Evolutionary conservation across 2,329 filamentous ascomycete species (phyloP), one percentile per base, ranked within the genome.

Genomic region (Colletotrichum cordylinicola): DNA sequence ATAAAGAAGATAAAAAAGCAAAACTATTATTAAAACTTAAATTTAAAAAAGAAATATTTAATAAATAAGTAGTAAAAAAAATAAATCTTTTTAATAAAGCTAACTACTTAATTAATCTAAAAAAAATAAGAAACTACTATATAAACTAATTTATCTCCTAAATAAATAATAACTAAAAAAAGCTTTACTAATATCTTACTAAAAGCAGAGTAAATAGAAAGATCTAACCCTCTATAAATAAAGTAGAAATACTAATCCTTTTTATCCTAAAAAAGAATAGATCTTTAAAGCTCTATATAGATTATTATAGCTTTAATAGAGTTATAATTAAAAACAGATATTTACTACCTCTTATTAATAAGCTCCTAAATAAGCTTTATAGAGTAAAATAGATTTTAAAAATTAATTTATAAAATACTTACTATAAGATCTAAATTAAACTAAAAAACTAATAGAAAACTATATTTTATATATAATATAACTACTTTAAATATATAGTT

Each of bases 361-460:
- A 55, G 2, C 29, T 61, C 0, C 4, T 64, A 56, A 37, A 37
- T 12, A 64, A 12, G n/a, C 12, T 67, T 37, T 55, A 43, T 24
- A 18, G 15, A 65, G 24, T 69, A 33, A 52, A 74, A n/a, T 33
- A 35, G 35, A 62, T 56, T 37, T 62, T 37, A 15, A 71, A 67
- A 37, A 64, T 37, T 16, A 65, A 56, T 12, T 24, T 62, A 16
- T 33, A 43, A 58, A 9, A 62, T 21, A 62, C 43, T 43, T 55
- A 72, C 16, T 37, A 48, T 15, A 33, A 35, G 18, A 62, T 39
- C 1, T 67, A 72, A 8, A 33, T 60, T 67, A 67, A 55, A 7
- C 16, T 35, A 61, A 8, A 31, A 48, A 21, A 58, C 8, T 66
- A 37, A 52, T 74, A 58, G 6, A 64, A 74, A 9, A 56, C 9